A percentile compares a stretch with the other conserved stretches of the same genome.
Evolutionary conservation across 352 stramenopile genomes (phyloP).

Genomic region (Pythium aristosporum): DNA sequence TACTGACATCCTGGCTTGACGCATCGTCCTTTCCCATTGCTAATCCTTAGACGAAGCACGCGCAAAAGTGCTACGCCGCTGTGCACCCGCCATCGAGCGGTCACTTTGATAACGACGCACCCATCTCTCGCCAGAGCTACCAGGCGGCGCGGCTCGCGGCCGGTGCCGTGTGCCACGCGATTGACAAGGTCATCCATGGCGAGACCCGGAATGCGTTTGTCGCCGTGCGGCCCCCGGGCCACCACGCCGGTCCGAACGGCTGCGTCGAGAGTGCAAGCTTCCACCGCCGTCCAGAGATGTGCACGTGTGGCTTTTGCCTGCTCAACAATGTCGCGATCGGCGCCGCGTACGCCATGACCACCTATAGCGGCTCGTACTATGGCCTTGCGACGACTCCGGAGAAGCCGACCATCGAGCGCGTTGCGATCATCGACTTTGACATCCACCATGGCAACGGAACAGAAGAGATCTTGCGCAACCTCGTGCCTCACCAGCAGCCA

Average conservation of each 20-base stretch:
- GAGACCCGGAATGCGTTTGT: too few species aligned
- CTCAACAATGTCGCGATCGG: too few species aligned
- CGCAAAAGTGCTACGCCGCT: slow-evolving; percentile 45
- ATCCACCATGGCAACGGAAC: too few species aligned
- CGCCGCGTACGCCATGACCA: slow-evolving; percentile 1
- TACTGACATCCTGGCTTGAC: slow-evolving; percentile 1
- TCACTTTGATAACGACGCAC: slow-evolving; percentile 64
- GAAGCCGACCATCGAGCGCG: background rate
- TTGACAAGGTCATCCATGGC: too few species aligned
- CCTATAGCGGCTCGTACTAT: slow-evolving; percentile 48
- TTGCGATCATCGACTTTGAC: too few species aligned
- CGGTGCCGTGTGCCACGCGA: too few species aligned
- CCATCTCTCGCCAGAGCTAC: slow-evolving; percentile 64
- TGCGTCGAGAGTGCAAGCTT: slow-evolving; percentile 56
- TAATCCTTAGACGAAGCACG: slow-evolving; percentile 33
- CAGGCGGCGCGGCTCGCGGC: slow-evolving; percentile 11
- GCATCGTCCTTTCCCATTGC: background rate
- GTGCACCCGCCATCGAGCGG: slow-evolving; percentile 45
- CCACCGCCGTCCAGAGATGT: slow-evolving; percentile 16
- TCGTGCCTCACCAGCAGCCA: slow-evolving; percentile 58
- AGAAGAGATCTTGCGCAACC: slow-evolving; percentile 24
- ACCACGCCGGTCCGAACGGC: too few species aligned
- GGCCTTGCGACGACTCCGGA: slow-evolving; percentile 47
- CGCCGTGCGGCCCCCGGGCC: too few species aligned
- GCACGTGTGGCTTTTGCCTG: too few species aligned